phyloP scores from a whole-genome alignment of 495 filamentous ascomycete genomes.

The Hyaloscypha finlandica region DNA sequence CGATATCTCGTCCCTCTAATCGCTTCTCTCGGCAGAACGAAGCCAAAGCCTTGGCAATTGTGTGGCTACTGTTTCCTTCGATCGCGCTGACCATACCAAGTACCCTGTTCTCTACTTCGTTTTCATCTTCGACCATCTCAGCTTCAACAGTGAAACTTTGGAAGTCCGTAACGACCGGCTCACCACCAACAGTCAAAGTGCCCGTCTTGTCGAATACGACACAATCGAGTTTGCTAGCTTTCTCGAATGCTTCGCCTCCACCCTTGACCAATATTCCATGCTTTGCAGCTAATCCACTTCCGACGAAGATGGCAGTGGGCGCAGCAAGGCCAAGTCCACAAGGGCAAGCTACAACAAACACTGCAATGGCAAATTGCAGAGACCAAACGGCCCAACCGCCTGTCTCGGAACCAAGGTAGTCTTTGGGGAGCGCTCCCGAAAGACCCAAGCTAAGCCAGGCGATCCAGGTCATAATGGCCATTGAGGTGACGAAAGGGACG shows the following conservation, averaged over 20 bases:
- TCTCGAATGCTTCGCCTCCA: slow-evolving; percentile 95
- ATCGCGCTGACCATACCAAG: slow-evolving; percentile 60
- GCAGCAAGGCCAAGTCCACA: slow-evolving; percentile 92
- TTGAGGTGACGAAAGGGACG: slow-evolving; percentile 78
- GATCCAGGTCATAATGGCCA: slow-evolving; percentile 81
- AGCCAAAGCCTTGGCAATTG: slow-evolving; percentile 81
- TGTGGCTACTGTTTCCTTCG: slow-evolving; percentile 85
- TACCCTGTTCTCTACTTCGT: slow-evolving; percentile 20
- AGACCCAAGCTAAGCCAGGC: slow-evolving; percentile 79
- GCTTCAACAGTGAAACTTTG: slow-evolving; percentile 50
- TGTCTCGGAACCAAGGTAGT: slow-evolving; percentile 64
- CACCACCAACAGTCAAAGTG: slow-evolving; percentile 83
- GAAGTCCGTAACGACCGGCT: slow-evolving; percentile 76
- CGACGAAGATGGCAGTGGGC: slow-evolving; percentile 91
- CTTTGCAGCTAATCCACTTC: slow-evolving; percentile 82
- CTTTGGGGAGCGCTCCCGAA: slow-evolving; percentile 62
- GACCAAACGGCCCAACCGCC: slow-evolving; percentile 88
- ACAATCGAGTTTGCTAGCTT: slow-evolving; percentile 81
- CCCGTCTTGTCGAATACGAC: slow-evolving; percentile 98
- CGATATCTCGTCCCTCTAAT: slow-evolving; percentile 21
- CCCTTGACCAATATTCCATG: slow-evolving; percentile 91
- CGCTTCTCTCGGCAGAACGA: slow-evolving; percentile 58
- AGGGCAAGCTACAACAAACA: slow-evolving; percentile 94
- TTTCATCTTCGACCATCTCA: slow-evolving; percentile 16
- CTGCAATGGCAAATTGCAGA: slow-evolving; percentile 88